Evolutionary conservation across 345 rosid species (phyloP), one percentile per base, ranked within the genome.

Genomic region (Heritiera fomes): DNA sequence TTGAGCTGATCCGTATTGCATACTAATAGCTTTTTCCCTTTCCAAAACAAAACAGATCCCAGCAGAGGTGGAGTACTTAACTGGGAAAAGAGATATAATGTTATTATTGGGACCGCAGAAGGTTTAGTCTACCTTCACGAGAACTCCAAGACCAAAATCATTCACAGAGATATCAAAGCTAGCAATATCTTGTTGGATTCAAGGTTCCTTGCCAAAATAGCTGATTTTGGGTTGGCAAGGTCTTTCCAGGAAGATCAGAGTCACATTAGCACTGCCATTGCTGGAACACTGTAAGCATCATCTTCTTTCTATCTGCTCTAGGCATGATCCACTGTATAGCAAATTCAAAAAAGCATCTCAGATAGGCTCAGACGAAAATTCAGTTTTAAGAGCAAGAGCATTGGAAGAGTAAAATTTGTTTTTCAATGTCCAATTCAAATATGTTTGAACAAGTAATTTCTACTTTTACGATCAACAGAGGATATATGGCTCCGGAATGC

Each of bases 401-500:
- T 1, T 15, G 17, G 18, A 53, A 53, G 58, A 5, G 8, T 15
- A 53, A 47, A 53, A 53, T 53, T 53, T 53, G 20, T 50, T 41
- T 41, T 41, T 4, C 43, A 41, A 41, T 41, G 43, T 41, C 43
- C 6, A 41, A 3, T 41, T 4, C 43, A 3, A 2, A 4, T 0
- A 50, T 3, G 55, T 13, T 50, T 56, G 61, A 65, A 65, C 23
- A 8, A 23, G 32, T 40, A 23, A 47, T 46, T 23, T 69, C 15
- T 23, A 23, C 23, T 58, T 52, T 41, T 4, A 73, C 59, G 63
- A 80, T 86, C 52, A 78, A n/a, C 80, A 93, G 99, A 28, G 99
- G 99, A 28, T 92, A 95, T 79, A 93, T 95, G 98, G 98, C 99
- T 78, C 99, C 98, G 0, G 98, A 95, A 83, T 95, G 92, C 86